Conservation (phyloP, 129 eudicot species). For the Flaveria trinervia region DNA sequence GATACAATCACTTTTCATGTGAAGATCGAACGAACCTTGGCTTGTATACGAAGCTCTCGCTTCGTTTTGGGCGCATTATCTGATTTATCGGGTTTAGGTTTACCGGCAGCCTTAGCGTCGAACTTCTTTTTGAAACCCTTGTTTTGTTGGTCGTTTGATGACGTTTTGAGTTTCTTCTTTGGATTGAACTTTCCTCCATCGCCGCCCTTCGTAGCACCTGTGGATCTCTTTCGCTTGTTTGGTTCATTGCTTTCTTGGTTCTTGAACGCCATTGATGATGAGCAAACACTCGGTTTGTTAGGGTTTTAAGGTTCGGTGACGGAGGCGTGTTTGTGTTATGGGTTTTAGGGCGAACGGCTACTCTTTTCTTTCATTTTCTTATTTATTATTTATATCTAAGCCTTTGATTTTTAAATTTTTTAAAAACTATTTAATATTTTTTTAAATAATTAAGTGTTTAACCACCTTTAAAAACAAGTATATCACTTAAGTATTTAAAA, state of each 20-base stretch:
- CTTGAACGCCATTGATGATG: slow-evolving; percentile 58
- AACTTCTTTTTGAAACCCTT: slow-evolving; percentile 41
- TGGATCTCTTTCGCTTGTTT: slow-evolving; percentile 65
- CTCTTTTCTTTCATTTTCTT: background rate
- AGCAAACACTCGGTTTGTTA: slow-evolving; percentile 31
- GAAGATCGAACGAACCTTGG: slow-evolving; percentile 51
- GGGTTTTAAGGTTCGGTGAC: slow-evolving; percentile 23
- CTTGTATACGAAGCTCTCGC: slow-evolving; percentile 54
- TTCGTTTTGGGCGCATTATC: slow-evolving; percentile 48
- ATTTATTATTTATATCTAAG: no score
- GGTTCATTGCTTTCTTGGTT: slow-evolving; percentile 34
- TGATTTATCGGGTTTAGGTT: slow-evolving; percentile 41
- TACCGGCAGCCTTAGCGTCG: slow-evolving; percentile 20
- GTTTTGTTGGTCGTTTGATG: slow-evolving; percentile 31
- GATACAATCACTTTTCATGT: background rate
- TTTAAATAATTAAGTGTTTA: no score
- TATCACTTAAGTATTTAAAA: no score
- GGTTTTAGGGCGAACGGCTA: slow-evolving; percentile 23
- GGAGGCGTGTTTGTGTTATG: slow-evolving; percentile 29
- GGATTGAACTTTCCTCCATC: slow-evolving; percentile 36
- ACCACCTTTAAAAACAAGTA: no score
- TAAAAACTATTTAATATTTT: no score
- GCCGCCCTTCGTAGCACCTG: slow-evolving; percentile 30
- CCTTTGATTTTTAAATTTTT: no score
- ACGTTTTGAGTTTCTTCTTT: slow-evolving; percentile 46